phyloP scores from a whole-genome alignment of 495 filamentous ascomycete species.

The Talaromyces thailandensis region DNA sequence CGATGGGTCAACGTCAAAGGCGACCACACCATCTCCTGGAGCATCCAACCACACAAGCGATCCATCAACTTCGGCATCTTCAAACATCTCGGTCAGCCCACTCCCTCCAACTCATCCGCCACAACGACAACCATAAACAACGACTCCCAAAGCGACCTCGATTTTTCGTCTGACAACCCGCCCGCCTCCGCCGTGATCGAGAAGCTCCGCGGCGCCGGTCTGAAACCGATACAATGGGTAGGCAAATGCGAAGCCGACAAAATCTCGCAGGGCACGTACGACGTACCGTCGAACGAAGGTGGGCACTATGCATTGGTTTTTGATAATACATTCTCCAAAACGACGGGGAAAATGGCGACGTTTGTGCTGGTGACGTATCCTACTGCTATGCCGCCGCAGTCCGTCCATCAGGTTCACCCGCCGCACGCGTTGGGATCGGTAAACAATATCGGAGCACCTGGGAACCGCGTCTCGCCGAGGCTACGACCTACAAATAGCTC shows the following conservation, averaged over 20 bases:
- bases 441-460: conserved; percentile 18
- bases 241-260: conserved; percentile 95
- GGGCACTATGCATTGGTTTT: conserved; percentile 97
- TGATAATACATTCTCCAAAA: conserved; percentile 98
- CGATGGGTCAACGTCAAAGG: conserved; percentile 90
- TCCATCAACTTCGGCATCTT: conserved; percentile 97
- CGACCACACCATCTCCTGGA: conserved; percentile 93
- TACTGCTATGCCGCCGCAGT: conserved; percentile 71
- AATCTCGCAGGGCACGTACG: conserved; percentile 83
- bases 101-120: conserved; percentile 23
- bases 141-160: conserved; percentile 32
- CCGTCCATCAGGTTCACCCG: conserved; percentile 57
- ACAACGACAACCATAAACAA: conserved; percentile 34
- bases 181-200: conserved; percentile 58
- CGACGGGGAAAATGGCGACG: conserved; percentile 86
- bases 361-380: conserved; percentile 92
- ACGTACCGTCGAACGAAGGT: conserved; percentile 60
- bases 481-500: conserved; percentile 8
- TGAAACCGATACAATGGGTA: conserved; percentile 79
- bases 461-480: neutral
- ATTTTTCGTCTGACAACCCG: conserved; percentile 21
- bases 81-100: conserved; percentile 74
- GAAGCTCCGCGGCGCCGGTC: conserved; percentile 73
- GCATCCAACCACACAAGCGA: conserved; percentile 92
- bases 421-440: conserved; percentile 32